phyloP scores from a whole-genome alignment of 2,329 filamentous ascomycete species.

The Knufia fluminis region DNA sequence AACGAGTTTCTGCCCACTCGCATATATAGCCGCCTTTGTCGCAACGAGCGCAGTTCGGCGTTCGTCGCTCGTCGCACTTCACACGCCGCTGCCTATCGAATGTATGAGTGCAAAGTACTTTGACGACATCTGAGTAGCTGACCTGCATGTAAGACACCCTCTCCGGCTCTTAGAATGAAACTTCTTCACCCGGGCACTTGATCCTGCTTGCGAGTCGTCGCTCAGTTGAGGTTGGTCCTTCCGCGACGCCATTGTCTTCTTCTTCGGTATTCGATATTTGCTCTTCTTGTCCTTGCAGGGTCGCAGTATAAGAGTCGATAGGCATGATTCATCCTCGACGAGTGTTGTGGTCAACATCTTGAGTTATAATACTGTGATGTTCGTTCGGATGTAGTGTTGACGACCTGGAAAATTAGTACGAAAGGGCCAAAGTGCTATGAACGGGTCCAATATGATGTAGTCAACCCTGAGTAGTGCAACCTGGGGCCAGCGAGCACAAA shows the following conservation, averaged over 20 bases:
- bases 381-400: neutral
- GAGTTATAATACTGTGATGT: neutral
- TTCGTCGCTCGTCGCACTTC: slow-evolving; percentile 6
- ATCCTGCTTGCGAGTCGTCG: neutral
- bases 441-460: neutral
- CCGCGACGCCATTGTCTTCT: neutral
- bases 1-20: slow-evolving; percentile 27
- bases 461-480: neutral
- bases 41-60: slow-evolving; percentile 25
- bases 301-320: neutral
- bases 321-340: neutral
- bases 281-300: too few relatives aligned
- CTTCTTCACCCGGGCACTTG: slow-evolving; percentile 1
- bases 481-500: neutral
- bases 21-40: slow-evolving; percentile 30
- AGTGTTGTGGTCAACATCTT: neutral
- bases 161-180: slow-evolving; percentile 4
- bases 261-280: neutral
- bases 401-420: neutral
- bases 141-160: slow-evolving; percentile 8
- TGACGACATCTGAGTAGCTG: too few relatives aligned
- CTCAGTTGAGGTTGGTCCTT: neutral
- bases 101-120: neutral
- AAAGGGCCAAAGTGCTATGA: neutral
- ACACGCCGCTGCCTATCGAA: neutral